These are phyloP conservation scores for Candida namnaoensis DNA, from an alignment of 805 yeast genomes.

Conservation along the genomic window DNA sequence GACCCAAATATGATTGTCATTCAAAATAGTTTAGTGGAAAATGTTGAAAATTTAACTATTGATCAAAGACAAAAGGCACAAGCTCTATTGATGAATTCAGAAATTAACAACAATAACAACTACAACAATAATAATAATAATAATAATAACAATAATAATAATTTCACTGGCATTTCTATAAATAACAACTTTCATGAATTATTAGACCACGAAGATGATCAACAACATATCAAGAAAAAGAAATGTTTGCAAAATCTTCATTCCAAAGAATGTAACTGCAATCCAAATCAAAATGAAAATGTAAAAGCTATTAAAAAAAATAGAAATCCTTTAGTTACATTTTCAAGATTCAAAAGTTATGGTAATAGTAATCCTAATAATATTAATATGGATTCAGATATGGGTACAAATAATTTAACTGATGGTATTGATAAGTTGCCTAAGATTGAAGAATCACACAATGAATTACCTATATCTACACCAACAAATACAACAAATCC, in stretches of 20 bases:
- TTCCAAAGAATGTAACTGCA: slow-evolving; percentile 7
- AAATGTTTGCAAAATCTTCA: slow-evolving; percentile 6
- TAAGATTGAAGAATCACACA: neutral
- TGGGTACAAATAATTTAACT: neutral
- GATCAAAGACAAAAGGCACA: neutral
- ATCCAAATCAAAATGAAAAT: neutral
- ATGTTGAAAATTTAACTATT: slow-evolving; percentile 9
- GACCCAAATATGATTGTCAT: slow-evolving; percentile 7
- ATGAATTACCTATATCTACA: neutral
- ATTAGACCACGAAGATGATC: neutral
- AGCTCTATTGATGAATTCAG: too few species aligned
- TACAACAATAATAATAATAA: neutral
- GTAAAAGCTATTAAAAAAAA: too few species aligned
- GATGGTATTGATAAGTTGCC: neutral
- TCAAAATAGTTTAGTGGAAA: slow-evolving; percentile 9
- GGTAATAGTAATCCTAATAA: too few species aligned
- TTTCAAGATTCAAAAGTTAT: neutral
- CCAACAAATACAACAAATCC: neutral
- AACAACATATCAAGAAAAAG: neutral
- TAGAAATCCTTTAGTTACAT: neutral
- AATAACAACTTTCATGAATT: too few species aligned
- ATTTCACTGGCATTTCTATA: neutral
- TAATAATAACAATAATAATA: neutral
- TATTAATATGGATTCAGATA: neutral
- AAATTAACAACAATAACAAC: neutral